phyloP scores from a whole-genome alignment of 352 stramenopile genomes.

The Pythium plurisporium region DNA sequence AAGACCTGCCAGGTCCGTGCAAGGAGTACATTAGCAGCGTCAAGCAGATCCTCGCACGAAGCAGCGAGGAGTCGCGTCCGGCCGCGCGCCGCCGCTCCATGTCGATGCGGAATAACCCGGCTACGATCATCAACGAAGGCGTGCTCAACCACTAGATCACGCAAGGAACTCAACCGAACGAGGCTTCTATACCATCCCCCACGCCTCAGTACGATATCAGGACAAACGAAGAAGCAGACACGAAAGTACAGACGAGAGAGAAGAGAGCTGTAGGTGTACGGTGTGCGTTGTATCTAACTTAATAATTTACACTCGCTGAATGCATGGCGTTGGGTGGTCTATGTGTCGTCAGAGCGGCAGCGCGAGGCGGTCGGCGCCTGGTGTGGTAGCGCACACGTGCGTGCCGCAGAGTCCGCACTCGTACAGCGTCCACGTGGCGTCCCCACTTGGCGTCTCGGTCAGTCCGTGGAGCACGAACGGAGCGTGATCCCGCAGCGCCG shows the following conservation, averaged over 20 bases:
- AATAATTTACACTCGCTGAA: constrained; percentile 20
- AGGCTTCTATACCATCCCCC: no score
- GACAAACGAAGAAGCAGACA: no score
- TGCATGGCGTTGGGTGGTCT: neutral
- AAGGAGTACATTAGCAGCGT: constrained; percentile 84
- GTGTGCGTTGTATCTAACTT: constrained; percentile 16
- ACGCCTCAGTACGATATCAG: no score
- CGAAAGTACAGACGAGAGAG: neutral
- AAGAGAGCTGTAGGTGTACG: neutral
- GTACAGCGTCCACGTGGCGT: constrained; percentile 10
- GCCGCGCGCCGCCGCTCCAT: constrained; percentile 60
- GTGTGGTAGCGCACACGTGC: constrained; percentile 6
- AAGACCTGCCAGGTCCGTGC: constrained; percentile 62
- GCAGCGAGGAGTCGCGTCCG: constrained; percentile 26
- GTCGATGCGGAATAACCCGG: constrained; percentile 43
- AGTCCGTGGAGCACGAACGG: constrained; percentile 12
- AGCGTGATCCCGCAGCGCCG: constrained; percentile 7
- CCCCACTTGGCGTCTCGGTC: neutral
- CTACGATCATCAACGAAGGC: constrained; percentile 36
- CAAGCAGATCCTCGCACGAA: constrained; percentile 80
- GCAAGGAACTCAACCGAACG: neutral
- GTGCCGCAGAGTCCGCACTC: constrained; percentile 16
- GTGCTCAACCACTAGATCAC: neutral
- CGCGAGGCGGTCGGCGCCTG: neutral
- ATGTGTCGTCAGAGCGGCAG: constrained; percentile 1